Conservation (phyloP, 352 stramenopile species). For the Phytopythium litorale region DNA sequence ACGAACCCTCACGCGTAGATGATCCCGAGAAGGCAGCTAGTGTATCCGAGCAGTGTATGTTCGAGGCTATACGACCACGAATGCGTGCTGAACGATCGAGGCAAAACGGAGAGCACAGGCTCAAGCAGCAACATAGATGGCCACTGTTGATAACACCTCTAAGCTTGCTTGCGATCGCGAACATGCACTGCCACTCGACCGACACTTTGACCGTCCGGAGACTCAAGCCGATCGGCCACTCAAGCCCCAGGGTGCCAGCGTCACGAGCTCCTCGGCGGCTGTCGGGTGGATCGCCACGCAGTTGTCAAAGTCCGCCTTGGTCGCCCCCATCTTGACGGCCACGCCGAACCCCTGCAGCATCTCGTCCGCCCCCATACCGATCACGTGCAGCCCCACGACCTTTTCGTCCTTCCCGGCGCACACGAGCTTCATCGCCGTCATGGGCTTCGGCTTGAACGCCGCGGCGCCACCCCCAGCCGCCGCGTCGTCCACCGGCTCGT, state of each 20-base stretch:
- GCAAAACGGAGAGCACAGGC: background rate
- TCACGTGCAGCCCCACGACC: slow-evolving; percentile 97
- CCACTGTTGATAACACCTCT: background rate
- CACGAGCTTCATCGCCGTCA: slow-evolving; percentile 95
- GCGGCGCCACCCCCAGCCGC: slow-evolving; percentile 1
- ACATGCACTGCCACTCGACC: background rate
- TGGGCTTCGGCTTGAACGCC: slow-evolving; percentile 75
- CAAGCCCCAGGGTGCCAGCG: slow-evolving; percentile 83
- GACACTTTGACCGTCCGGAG: background rate
- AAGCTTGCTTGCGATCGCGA: background rate
- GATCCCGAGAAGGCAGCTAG: background rate
- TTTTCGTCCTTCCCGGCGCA: slow-evolving; percentile 84
- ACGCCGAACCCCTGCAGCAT: slow-evolving; percentile 99
- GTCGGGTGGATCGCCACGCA: slow-evolving; percentile 97
- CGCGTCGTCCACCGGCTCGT: slow-evolving; percentile 40
- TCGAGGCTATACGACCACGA: background rate
- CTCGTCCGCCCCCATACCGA: slow-evolving; percentile 95
- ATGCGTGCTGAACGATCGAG: background rate
- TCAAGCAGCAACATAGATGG: background rate
- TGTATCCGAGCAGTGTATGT: background rate
- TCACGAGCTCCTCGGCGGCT: slow-evolving; percentile 97
- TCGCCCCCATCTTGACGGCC: slow-evolving; percentile 98
- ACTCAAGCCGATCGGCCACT: slow-evolving; percentile 17
- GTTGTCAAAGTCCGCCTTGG: slow-evolving; percentile 96
- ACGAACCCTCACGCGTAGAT: background rate